These are phyloP conservation scores for Pleodorina starrii DNA, from an alignment of 139 green algal genomes.

Conservation along the genomic window DNA sequence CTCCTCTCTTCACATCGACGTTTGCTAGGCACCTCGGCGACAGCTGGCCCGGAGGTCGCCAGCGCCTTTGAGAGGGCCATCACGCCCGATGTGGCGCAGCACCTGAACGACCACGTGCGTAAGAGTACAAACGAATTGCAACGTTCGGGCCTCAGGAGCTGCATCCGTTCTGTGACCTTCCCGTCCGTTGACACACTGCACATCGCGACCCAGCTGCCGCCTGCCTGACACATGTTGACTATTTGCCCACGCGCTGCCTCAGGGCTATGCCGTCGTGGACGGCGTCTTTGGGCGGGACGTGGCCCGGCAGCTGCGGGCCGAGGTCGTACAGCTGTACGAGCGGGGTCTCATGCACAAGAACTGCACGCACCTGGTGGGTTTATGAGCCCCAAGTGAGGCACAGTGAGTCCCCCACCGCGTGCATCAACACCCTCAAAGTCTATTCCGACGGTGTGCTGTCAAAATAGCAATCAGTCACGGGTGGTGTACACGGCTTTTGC, in stretches of 20 bases:
- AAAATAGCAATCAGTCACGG: too few species aligned
- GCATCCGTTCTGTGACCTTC: too few species aligned
- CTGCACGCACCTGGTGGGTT: constrained; percentile 73
- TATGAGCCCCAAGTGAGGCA: background rate
- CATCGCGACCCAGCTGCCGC: too few species aligned
- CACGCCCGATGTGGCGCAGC: constrained; percentile 31
- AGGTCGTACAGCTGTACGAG: constrained; percentile 58
- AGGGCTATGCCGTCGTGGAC: constrained; percentile 77
- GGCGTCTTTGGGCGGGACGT: constrained; percentile 48
- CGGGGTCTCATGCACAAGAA: constrained; percentile 71
- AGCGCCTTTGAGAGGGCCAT: constrained; percentile 5
- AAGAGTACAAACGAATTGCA: too few species aligned
- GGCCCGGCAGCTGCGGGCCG: constrained; percentile 41
- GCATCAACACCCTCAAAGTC: background rate
- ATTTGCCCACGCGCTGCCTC: too few species aligned
- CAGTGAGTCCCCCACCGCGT: background rate
- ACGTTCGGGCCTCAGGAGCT: too few species aligned
- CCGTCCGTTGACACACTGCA: too few species aligned
- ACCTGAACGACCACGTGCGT: constrained; percentile 15
- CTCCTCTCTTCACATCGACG: background rate
- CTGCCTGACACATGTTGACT: too few species aligned
- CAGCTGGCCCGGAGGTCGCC: background rate
- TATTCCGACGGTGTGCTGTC: too few species aligned
- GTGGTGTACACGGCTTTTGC: too few species aligned
- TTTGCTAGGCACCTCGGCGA: background rate